A percentile compares a stretch with the other conserved stretches of the same genome.
These are phyloP conservation scores for Infundibulicybe gibba DNA, from an alignment of 768 basidiomycete genomes.

Conservation along the genomic window DNA sequence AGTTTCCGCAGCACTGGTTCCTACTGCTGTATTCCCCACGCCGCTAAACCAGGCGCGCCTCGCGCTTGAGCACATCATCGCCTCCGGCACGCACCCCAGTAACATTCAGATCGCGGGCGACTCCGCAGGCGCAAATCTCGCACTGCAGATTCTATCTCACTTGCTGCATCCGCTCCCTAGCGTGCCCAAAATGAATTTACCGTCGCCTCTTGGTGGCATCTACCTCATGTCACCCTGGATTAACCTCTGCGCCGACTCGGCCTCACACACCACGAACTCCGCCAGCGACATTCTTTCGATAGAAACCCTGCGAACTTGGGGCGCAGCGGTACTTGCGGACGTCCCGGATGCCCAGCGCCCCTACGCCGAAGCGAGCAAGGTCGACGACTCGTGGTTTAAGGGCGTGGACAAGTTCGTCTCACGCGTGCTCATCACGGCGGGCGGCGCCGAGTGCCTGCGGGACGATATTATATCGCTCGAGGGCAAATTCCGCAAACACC, in stretches of 20 bases:
- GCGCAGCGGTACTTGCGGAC: constrained; percentile 15
- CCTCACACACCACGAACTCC: constrained; percentile 20
- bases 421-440: constrained; percentile 31
- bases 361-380: constrained; percentile 26
- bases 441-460: constrained; percentile 27
- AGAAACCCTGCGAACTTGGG: constrained; percentile 11
- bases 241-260: constrained; percentile 15
- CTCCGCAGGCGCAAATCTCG: constrained; percentile 35
- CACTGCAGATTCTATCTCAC: constrained; percentile 31
- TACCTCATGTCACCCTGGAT: constrained; percentile 39
- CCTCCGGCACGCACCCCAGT: constrained; percentile 21
- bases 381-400: constrained; percentile 29
- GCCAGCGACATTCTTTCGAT: constrained; percentile 19
- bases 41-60: constrained; percentile 25
- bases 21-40: constrained; percentile 29
- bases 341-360: constrained; percentile 20
- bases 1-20: constrained; percentile 21
- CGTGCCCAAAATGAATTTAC: constrained; percentile 18
- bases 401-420: constrained; percentile 24
- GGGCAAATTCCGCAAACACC: constrained; percentile 16
- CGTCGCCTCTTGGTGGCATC: constrained; percentile 21
- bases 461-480: constrained; percentile 25
- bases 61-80: constrained; percentile 28
- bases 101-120: constrained; percentile 33
- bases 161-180: constrained; percentile 28